Conservation (phyloP, 2,329 filamentous ascomycete species). For the Hyphodiscus sp. region DNA sequence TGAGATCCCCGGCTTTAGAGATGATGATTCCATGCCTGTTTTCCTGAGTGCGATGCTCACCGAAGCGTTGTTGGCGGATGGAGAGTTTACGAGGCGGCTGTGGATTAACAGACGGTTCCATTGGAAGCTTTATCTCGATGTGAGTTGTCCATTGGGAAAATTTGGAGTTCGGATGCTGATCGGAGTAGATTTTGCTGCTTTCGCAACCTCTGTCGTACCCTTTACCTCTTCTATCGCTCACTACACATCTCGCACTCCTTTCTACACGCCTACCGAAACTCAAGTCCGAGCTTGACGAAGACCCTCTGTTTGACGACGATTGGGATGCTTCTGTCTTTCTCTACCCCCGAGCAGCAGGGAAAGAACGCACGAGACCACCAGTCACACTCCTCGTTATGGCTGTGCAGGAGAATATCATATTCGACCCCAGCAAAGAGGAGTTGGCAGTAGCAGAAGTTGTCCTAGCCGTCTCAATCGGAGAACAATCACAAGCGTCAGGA, state of each 20-base stretch:
- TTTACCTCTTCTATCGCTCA: constrained; percentile 84
- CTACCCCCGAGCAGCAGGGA: constrained; percentile 42
- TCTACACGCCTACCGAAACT: constrained; percentile 77
- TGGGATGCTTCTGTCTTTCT: constrained; percentile 79
- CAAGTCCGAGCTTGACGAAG: constrained; percentile 86
- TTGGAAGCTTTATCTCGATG: constrained; percentile 94
- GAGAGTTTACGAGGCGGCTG: constrained; percentile 61
- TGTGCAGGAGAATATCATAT: constrained; percentile 82
- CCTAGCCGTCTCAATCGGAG: constrained; percentile 74
- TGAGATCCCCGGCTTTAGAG: constrained; percentile 83
- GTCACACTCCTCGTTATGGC: constrained; percentile 87
- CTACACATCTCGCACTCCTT: constrained; percentile 87
- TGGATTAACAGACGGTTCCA: constrained; percentile 90
- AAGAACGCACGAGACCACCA: constrained; percentile 55
- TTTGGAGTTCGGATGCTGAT: constrained; percentile 3
- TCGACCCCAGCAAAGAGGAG: constrained; percentile 87
- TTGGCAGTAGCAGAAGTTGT: constrained; percentile 88
- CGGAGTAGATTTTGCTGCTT: constrained; percentile 76
- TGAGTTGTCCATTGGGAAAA: constrained; percentile 40
- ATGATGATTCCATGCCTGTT: constrained; percentile 84
- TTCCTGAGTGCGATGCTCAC: constrained; percentile 84
- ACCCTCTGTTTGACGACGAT: constrained; percentile 96
- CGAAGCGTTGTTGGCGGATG: constrained; percentile 75
- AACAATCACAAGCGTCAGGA: constrained; percentile 26
- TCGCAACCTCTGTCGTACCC: constrained; percentile 92